Conservation (phyloP, 179 eudicot genomes). For the Pouteria campechiana region DNA sequence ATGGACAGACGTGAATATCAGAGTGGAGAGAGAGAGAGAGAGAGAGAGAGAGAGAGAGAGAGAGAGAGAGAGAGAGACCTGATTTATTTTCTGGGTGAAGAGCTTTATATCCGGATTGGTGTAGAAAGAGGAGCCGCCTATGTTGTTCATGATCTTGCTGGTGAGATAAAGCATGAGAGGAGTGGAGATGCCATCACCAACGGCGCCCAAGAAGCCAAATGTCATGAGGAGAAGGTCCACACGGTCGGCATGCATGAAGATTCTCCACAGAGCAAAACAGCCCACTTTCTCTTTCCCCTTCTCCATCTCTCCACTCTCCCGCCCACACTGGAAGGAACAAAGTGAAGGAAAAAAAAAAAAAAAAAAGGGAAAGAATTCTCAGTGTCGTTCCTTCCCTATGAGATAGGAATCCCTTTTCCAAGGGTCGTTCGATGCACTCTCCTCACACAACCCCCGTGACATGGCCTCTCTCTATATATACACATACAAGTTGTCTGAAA, state of each 20-base stretch:
- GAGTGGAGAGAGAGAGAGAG: background rate
- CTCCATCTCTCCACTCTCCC: background rate
- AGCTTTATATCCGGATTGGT: background rate
- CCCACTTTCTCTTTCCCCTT: conserved; percentile 9
- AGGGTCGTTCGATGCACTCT: too few species aligned
- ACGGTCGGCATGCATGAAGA: conserved; percentile 88
- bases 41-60: background rate
- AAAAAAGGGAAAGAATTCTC: too few species aligned
- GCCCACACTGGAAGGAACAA: too few species aligned
- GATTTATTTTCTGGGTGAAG: conserved; percentile 28
- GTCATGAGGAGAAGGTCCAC: conserved; percentile 50
- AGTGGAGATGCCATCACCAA: conserved; percentile 72
- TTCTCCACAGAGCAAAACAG: conserved; percentile 35
- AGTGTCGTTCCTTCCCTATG: too few species aligned
- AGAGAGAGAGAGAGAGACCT: conserved; percentile 26
- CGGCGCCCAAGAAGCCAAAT: conserved; percentile 55
- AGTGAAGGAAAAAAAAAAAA: too few species aligned
- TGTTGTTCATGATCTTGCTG: conserved; percentile 58
- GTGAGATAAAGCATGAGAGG: conserved; percentile 49
- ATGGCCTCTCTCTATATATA: too few species aligned
- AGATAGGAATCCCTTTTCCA: too few species aligned
- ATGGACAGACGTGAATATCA: background rate
- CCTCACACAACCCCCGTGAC: too few species aligned
- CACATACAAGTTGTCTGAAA: too few species aligned
- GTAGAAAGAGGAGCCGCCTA: conserved; percentile 28